Conservation (phyloP, 2,329 filamentous ascomycete species). For the Colletotrichum sp. region DNA sequence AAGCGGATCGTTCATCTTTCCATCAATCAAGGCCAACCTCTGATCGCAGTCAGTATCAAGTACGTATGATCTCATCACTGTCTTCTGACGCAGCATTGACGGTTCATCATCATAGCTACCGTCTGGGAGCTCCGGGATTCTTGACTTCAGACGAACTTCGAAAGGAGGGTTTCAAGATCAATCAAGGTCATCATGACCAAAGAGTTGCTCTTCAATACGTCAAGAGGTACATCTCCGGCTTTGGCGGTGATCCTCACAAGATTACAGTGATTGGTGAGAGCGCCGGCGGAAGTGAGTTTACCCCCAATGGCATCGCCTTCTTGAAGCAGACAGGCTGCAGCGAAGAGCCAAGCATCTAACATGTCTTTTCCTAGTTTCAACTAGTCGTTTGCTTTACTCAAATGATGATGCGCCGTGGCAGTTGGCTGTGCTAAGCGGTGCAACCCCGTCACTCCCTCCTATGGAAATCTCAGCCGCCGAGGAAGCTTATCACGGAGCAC, state of each 20-base stretch:
- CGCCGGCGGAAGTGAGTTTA: slow-evolving; percentile 46
- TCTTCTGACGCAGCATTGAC: neutral
- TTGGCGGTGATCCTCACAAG: slow-evolving; percentile 35
- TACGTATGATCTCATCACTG: slow-evolving; percentile 26
- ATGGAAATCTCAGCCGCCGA: neutral
- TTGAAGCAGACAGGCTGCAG: neutral
- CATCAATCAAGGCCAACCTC: slow-evolving; percentile 43
- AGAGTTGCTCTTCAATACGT: slow-evolving; percentile 37
- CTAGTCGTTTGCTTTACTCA: neutral
- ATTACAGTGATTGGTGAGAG: slow-evolving; percentile 48
- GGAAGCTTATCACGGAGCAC: neutral
- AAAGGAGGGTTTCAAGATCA: slow-evolving; percentile 45
- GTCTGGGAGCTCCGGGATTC: slow-evolving; percentile 46
- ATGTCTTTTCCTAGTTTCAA: neutral
- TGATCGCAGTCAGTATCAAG: slow-evolving; percentile 52
- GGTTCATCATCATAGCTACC: slow-evolving; percentile 43
- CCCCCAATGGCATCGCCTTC: neutral
- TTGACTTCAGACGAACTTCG: slow-evolving; percentile 52
- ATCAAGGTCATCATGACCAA: slow-evolving; percentile 48
- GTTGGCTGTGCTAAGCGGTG: neutral
- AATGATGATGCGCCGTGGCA: neutral
- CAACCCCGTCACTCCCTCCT: neutral
- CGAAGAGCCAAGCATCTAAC: neutral
- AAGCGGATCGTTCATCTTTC: slow-evolving; percentile 48
- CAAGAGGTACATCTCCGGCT: slow-evolving; percentile 33